A percentile compares a stretch with the other conserved stretches of the same genome.
Evolutionary conservation across 2,329 filamentous ascomycete species (phyloP).

Genomic region (Sphaerulina vaccinii): DNA sequence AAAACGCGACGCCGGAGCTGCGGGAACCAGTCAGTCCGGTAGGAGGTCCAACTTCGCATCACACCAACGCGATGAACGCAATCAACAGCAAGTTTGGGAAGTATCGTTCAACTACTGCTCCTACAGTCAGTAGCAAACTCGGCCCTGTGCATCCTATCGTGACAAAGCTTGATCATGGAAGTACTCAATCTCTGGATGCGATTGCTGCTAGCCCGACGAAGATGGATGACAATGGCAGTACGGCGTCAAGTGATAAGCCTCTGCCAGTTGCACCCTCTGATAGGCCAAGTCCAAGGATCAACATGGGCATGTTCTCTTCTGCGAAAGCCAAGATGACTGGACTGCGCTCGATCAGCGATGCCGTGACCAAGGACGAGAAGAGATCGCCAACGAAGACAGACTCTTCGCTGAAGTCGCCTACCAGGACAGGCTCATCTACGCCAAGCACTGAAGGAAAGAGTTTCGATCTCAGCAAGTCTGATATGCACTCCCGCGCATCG

Average conservation of each 20-base stretch:
- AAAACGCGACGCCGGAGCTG: constrained; percentile 5
- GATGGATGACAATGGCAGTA: constrained; percentile 40
- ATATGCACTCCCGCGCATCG: constrained; percentile 42
- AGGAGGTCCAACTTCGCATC: constrained; percentile 18
- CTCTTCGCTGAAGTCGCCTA: constrained; percentile 59
- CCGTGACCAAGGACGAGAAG: constrained; percentile 56
- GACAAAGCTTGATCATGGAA: constrained; percentile 56
- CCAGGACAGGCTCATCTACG: constrained; percentile 72
- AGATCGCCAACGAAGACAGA: constrained; percentile 28
- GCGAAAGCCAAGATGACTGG: constrained; percentile 57
- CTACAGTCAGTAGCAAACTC: constrained; percentile 33
- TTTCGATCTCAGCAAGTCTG: constrained; percentile 38
- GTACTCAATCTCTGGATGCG: constrained; percentile 33
- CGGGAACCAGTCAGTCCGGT: constrained; percentile 23
- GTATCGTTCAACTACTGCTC: constrained; percentile 32
- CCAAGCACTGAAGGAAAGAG: constrained; percentile 56
- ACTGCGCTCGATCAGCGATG: constrained; percentile 82
- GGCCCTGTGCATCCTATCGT: constrained; percentile 54
- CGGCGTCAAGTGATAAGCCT: constrained; percentile 43
- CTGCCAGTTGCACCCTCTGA: constrained; percentile 7
- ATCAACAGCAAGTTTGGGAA: constrained; percentile 30
- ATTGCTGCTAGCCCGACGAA: constrained; percentile 26
- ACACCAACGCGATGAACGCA: constrained; percentile 24
- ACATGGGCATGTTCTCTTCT: constrained; percentile 38
- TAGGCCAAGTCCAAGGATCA: constrained; percentile 30